Percentiles rank a stretch among this genome's conserved stretches.
Conservation (phyloP, 1,284 basidiomycete species). For the Malassezia vespertilionis region DNA sequence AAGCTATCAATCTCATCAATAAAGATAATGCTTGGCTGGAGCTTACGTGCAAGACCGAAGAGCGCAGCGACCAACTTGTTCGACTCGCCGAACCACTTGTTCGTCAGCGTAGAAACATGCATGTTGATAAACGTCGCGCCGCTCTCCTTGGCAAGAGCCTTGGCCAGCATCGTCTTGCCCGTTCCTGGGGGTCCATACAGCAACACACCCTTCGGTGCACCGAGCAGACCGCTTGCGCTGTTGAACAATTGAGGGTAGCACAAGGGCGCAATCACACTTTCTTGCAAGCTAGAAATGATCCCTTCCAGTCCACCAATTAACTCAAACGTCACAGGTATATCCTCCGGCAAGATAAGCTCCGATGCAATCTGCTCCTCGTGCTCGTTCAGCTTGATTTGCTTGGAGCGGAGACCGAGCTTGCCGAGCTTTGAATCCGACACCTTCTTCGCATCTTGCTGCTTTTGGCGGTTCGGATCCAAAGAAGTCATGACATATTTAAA, state of each 20-base stretch:
- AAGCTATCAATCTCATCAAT: conserved; percentile 80
- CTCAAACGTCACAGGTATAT: conserved; percentile 52
- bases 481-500: conserved; percentile 48
- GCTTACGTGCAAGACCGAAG: conserved; percentile 63
- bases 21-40: conserved; percentile 67
- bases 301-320: conserved; percentile 86
- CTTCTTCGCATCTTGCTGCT: conserved; percentile 43
- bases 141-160: conserved; percentile 61
- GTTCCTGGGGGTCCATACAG: conserved; percentile 50
- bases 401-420: conserved; percentile 35
- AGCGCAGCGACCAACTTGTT: conserved; percentile 83
- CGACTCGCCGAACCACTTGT: conserved; percentile 86
- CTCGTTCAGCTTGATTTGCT: conserved; percentile 36
- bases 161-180: conserved; percentile 51
- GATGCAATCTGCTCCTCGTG: conserved; percentile 52
- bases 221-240: conserved; percentile 52
- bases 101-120: conserved; percentile 52
- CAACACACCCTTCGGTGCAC: conserved; percentile 53
- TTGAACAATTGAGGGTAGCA: conserved; percentile 81
- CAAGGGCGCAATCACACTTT: conserved; percentile 91
- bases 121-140: conserved; percentile 73
- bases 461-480: conserved; percentile 47
- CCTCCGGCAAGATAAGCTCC: conserved; percentile 52
- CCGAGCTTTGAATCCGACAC: conserved; percentile 38
- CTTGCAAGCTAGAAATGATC: conserved; percentile 78